Evolutionary conservation across 495 filamentous ascomycete species (phyloP), one percentile per base, ranked within the genome.

Genomic region (Podospora pseudopauciseta): DNA sequence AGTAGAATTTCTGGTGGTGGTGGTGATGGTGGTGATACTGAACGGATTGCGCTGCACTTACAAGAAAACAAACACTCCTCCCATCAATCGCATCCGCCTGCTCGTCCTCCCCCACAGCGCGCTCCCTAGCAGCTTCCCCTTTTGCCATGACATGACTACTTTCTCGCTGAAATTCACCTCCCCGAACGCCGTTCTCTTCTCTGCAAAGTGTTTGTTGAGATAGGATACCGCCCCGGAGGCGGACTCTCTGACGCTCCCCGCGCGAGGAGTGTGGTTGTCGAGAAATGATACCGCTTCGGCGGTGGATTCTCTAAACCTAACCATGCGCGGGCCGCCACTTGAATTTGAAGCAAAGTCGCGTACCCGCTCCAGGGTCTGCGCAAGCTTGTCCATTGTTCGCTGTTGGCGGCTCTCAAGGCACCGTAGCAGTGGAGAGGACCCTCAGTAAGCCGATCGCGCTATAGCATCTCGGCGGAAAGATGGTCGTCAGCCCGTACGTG

Each of bases 101-200:
- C 72, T 77, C 32, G 75, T 78, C 63, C 68, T 74, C 27, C 73
- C 73, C 78, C 77, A 78, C 34, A 69, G 72, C 56, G 71, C 64
- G n/a, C 73, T 19, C 9, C 58, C 64, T 0, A 73, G 49, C 16
- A 60, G 53, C 58, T 74, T 79, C 20, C 67, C 62, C 26, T 71
- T 68, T 44, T 73, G 71, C 66, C 63, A 74, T 7, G 71, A 11
- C 39, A 49, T 49, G 39, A 49, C 13, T 5, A 11, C 39, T 49
- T 49, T 60, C 65, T 73, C 73, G 30, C 72, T 71, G 57, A 78
- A 69, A 18, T 70, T 75, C 68, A 73, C 65, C 6, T 78, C 70
- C 27, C 69, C 64, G 0, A 63, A 27, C 11, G 61, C 15, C 0
- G 15, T 63, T 16, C 32, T 28, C 18, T 49, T 19, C 13, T 63